Conservation (phyloP, 75 land plant species). For the Selaginella tamariscina region DNA sequence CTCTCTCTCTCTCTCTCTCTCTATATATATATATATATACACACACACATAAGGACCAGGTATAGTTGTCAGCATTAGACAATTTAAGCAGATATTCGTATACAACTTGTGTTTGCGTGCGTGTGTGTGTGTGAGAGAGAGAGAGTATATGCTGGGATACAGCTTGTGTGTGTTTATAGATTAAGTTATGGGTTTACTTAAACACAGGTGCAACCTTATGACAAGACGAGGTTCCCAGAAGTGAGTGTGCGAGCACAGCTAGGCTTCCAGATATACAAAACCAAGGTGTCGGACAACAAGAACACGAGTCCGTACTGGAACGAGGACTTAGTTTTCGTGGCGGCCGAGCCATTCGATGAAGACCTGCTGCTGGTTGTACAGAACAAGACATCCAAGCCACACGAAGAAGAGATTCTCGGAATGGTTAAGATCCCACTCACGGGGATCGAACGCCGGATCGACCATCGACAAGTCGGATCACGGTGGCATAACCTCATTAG, state of each 20-base stretch:
- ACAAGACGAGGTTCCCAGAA: conserved; percentile 9
- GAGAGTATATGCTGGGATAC: too few relatives aligned
- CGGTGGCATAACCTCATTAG: not conserved
- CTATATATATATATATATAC: too few relatives aligned
- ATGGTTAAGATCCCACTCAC: not conserved
- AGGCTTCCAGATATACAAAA: conserved; percentile 47
- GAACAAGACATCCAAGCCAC: not conserved
- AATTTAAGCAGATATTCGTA: too few relatives aligned
- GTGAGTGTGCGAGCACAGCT: conserved; percentile 35
- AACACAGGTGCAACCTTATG: not conserved
- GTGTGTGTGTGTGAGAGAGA: too few relatives aligned
- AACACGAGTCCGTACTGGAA: conserved; percentile 51
- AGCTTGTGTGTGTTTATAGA: too few relatives aligned
- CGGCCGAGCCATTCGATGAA: conserved; percentile 58
- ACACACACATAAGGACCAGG: too few relatives aligned
- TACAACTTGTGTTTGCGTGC: too few relatives aligned
- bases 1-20: too few relatives aligned
- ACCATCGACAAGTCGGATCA: not conserved
- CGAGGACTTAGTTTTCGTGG: conserved; percentile 60
- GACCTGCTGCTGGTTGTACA: conserved; percentile 31
- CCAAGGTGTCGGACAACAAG: conserved; percentile 24
- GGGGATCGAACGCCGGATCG: not conserved
- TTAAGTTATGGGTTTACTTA: too few relatives aligned
- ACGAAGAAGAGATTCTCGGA: conserved; percentile 1
- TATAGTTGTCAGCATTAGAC: too few relatives aligned